Evolutionary conservation across 179 eudicot genomes (phyloP).

Genomic region (Actinidia polygama): DNA sequence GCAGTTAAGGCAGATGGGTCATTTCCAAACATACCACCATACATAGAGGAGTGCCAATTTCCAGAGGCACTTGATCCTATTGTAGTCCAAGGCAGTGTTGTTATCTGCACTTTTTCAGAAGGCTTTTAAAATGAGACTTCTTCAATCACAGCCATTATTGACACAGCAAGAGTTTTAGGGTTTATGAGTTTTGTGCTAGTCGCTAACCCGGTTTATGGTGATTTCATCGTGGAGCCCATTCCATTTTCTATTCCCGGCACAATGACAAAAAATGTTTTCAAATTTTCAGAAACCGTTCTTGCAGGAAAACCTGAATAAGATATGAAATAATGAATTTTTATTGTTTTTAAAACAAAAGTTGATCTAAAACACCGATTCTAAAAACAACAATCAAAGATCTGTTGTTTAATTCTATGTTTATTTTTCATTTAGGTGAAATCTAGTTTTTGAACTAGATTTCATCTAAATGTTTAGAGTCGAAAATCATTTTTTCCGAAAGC

Average conservation of each 20-base stretch:
- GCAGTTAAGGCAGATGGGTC: conserved; percentile 59
- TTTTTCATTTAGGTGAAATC: too few species aligned
- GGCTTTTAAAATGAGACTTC: conserved; percentile 87
- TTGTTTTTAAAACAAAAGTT: too few species aligned
- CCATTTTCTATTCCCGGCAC: conserved; percentile 83
- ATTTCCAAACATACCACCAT: conserved; percentile 64
- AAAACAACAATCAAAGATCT: too few species aligned
- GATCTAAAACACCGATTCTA: too few species aligned
- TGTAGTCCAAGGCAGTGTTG: conserved; percentile 63
- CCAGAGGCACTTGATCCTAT: conserved; percentile 80
- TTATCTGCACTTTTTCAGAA: conserved; percentile 80
- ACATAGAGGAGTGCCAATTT: conserved; percentile 79
- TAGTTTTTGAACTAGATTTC: too few species aligned
- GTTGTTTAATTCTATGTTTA: too few species aligned
- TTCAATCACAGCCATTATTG: conserved; percentile 57
- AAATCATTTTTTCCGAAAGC: too few species aligned
- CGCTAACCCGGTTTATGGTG: conserved; percentile 81
- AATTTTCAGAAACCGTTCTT: too few species aligned
- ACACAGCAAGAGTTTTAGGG: conserved; percentile 62
- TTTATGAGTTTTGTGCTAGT: conserved; percentile 73
- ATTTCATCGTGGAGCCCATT: conserved; percentile 79
- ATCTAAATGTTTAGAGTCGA: too few species aligned
- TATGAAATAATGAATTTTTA: too few species aligned
- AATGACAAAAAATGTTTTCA: conserved; percentile 32
- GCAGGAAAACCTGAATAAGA: too few species aligned